Conservation (phyloP, 495 filamentous ascomycete species). For the Xylaria sp. region DNA sequence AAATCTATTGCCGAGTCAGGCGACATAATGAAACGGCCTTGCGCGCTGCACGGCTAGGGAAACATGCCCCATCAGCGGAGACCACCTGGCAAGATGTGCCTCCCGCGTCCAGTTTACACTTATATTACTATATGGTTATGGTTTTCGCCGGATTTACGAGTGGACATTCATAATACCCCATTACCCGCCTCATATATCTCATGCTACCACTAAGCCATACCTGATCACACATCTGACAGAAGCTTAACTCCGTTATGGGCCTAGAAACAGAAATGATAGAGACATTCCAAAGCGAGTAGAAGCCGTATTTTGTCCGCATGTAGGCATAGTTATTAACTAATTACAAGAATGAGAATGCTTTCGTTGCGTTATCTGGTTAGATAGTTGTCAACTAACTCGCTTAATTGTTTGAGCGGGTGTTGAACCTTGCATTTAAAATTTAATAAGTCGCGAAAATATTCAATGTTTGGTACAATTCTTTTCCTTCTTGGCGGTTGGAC, state of each 20-base stretch:
- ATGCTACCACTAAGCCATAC: conserved; percentile 3
- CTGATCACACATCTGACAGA: conserved; percentile 5
- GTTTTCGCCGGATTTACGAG: conserved; percentile 10
- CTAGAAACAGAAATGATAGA: conserved; percentile 1
- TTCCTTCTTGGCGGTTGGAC: not conserved
- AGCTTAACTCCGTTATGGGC: not conserved
- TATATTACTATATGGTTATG: conserved; percentile 14
- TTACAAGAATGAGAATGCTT: not conserved
- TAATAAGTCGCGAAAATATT: not conserved
- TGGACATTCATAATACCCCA: conserved; percentile 21
- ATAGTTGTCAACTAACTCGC: not conserved
- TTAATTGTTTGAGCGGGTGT: not conserved
- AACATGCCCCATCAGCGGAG: not conserved
- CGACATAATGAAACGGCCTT: not conserved
- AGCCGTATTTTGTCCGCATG: not conserved
- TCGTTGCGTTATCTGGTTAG: not conserved
- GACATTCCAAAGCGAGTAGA: not conserved
- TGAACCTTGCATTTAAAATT: not conserved
- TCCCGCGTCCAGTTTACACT: not conserved
- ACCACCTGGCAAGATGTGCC: not conserved
- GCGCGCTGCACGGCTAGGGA: not conserved
- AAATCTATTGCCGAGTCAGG: not conserved
- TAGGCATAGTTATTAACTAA: not conserved
- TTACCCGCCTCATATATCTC: conserved; percentile 12
- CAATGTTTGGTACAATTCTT: not conserved